Conservation (phyloP, 352 stramenopile species). For the Globisporangium irregulare region DNA sequence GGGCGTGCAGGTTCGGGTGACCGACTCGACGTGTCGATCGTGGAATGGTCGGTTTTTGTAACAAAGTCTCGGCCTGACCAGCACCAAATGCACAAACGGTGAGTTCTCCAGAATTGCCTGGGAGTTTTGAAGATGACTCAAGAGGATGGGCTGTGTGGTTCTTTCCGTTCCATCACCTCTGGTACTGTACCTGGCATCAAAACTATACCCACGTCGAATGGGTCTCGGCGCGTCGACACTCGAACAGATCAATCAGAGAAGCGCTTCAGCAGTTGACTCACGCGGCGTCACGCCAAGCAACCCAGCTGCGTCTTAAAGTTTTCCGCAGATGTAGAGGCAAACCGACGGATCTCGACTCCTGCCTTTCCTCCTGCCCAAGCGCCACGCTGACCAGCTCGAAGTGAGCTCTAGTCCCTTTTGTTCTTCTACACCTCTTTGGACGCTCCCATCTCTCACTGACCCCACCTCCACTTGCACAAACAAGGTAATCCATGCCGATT, state of each 20-base stretch:
- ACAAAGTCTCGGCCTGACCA: too few species aligned
- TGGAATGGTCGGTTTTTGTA: neutral
- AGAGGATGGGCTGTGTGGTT: neutral
- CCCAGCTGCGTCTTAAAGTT: neutral
- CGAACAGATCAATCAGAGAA: slow-evolving; percentile 13
- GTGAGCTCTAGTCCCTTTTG: neutral
- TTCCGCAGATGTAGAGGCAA: neutral
- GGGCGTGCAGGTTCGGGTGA: neutral
- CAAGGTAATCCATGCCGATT: neutral
- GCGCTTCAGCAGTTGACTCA: slow-evolving; percentile 11
- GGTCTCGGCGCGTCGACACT: slow-evolving; percentile 7
- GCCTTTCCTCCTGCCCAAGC: neutral
- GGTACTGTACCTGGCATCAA: neutral
- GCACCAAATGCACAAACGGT: too few species aligned
- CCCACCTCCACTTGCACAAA: too few species aligned
- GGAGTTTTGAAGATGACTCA: neutral
- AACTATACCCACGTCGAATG: neutral
- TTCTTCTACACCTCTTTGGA: neutral
- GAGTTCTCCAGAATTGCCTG: neutral
- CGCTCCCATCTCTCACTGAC: neutral
- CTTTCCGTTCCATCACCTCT: neutral
- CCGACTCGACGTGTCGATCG: neutral
- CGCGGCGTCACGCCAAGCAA: neutral
- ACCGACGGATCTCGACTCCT: too few species aligned
- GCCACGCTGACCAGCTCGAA: neutral